Evolutionary conservation across 1,284 basidiomycete species (phyloP), one percentile per base, ranked within the genome.

Genomic region (Cryptococcus amylolentus): DNA sequence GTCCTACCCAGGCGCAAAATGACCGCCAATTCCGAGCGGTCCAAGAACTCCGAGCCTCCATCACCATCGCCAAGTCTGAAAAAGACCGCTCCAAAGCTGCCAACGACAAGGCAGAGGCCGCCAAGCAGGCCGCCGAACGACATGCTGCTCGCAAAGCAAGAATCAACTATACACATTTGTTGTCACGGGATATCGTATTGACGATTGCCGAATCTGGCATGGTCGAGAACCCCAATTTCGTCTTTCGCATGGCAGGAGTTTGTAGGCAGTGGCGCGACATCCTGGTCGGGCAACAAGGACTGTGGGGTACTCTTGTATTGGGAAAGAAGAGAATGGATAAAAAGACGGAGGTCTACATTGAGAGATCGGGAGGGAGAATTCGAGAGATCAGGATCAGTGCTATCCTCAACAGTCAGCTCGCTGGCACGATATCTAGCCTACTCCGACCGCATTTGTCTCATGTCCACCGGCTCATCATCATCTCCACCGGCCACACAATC

Each of bases 181-280:
- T 72, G 10, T 55, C 60, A 2, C 47, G 61, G 12, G 73, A 75
- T 49, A 52, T 72, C 9, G 52, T 75, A 14, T 49, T 69, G 20
- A 56, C 56, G 12, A 64, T 75, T 35, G 65, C 64, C 18, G 55
- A 71, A 35, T 27, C 49, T 4, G 71, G 65, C 0, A 42, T 62
- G 49, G 55, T 44, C 4, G 38, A 52, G 7, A 54, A 72, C 39
- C 60, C 64, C 1, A 49, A 56, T 10, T 56, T 69, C 23, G 52
- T 49, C 1, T 31, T 65, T n/a, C 57, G 63, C 41, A 69, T 75
- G 67, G 58, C 61, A 2, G 61, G 60, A 5, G 69, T 70, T 20
- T 69, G 70, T 45, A 16, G 28, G 49, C 26, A 51, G 9, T 75
- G 73, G 73, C 62, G 71, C 27, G 37, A 39, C 1, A 54, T 58